These are phyloP conservation scores for Saksenaea oblongispora DNA, from an alignment of 371 early-diverging fungal genomes.

Conservation along the genomic window DNA sequence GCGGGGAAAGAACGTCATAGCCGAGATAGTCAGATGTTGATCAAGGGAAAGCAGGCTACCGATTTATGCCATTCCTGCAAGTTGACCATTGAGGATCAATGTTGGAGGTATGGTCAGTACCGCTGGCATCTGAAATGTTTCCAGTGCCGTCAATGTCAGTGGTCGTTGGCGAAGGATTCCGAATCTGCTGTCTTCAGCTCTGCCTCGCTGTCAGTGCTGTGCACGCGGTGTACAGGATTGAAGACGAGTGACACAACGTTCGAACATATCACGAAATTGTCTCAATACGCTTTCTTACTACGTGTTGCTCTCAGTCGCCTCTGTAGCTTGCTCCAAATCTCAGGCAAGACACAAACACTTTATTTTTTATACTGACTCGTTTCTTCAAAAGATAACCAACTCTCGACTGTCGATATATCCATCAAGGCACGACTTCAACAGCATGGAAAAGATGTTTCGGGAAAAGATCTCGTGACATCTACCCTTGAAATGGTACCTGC, in stretches of 20 bases:
- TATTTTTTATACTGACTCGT: background rate
- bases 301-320: slow-evolving; percentile 85
- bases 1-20: slow-evolving; percentile 43
- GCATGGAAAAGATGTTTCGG: background rate
- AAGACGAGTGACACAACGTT: slow-evolving; percentile 32
- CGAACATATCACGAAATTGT: slow-evolving; percentile 78
- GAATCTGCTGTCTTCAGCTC: slow-evolving; percentile 46
- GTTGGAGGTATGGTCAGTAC: slow-evolving; percentile 65
- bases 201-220: slow-evolving; percentile 49
- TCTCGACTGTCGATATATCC: slow-evolving; percentile 42
- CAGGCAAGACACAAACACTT: slow-evolving; percentile 42
- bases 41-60: slow-evolving; percentile 52
- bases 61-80: slow-evolving; percentile 83
- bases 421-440: slow-evolving; percentile 22
- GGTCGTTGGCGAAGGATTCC: slow-evolving; percentile 49
- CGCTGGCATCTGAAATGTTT: slow-evolving; percentile 89
- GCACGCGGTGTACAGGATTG: slow-evolving; percentile 39
- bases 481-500: background rate
- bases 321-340: slow-evolving; percentile 71
- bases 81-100: slow-evolving; percentile 84
- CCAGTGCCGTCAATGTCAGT: slow-evolving; percentile 67
- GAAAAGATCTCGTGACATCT: background rate
- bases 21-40: slow-evolving; percentile 45
- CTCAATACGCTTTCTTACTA: slow-evolving; percentile 89
- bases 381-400: slow-evolving; percentile 31